A percentile compares a stretch with the other conserved stretches of the same genome.
phyloP scores from a whole-genome alignment of 305 asterid species.

The Fraxinus nigra region DNA sequence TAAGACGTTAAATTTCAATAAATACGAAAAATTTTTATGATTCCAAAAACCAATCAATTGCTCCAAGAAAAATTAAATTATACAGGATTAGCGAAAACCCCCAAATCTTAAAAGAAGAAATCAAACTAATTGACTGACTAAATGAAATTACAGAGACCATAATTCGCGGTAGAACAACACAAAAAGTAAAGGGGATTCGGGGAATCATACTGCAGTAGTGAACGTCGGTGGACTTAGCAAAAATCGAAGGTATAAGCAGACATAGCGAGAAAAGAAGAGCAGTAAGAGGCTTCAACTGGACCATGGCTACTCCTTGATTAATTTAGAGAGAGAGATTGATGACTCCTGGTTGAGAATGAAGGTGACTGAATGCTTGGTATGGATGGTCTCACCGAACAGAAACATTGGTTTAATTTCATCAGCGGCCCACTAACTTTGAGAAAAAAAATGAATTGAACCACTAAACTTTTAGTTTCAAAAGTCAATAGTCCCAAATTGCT shows the following conservation, averaged over 20 bases:
- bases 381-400: neutral
- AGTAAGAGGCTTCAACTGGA: neutral
- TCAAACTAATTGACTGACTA: neutral
- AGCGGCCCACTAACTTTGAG: neutral
- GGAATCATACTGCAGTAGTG: conserved; percentile 26
- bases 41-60: neutral
- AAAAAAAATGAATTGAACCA: neutral
- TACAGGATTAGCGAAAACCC: neutral
- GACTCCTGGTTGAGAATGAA: neutral
- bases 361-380: neutral
- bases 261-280: conserved; percentile 24
- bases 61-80: neutral
- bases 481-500: too few species aligned
- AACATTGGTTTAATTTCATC: neutral
- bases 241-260: conserved; percentile 25
- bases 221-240: conserved; percentile 25
- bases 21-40: neutral
- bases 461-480: neutral
- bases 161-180: neutral
- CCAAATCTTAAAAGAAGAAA: neutral
- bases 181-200: neutral
- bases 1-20: neutral
- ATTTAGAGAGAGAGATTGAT: neutral
- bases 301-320: neutral
- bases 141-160: neutral